Evolutionary conservation across 768 basidiomycete species (phyloP), one percentile per base, ranked within the genome.

Genomic region (Mycena capillaripes): DNA sequence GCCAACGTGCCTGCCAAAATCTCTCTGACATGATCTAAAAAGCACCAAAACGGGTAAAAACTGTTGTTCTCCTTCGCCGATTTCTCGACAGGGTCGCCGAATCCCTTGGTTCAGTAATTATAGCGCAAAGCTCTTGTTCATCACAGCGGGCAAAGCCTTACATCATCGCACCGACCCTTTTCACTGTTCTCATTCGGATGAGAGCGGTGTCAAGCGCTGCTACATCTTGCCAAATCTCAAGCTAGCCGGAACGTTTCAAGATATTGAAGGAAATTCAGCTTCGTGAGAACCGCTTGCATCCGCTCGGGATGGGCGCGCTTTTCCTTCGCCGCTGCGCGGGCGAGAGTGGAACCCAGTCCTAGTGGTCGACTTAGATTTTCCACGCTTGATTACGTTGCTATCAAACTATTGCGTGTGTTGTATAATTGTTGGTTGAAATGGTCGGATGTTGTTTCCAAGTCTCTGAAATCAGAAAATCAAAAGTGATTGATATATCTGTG

Each of bases 161-260:
- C 34, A 23, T 32, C 60, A 63, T 44, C 58, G 32, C 38, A 14
- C 60, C 61, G 44, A 23, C 60, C 59, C 36, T n/a, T 21, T 25
- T 50, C 53, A 16, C 67, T 66, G 52, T 67, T 68, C 61, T 19
- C 32, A 36, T 64, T 30, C 29, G 44, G n/a, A 27, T 29, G 16
- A n/a, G 38, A 42, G 23, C 59, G 23, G 36, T 42, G 50, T 53
- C 60, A 72, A 72, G 71, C 66, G 60, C 66, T 64, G 53, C 66
- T 63, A 21, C 42, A 50, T 34, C 16, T 55, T 14, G n/a, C 34
- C 23, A 3, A 48, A 58, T 68, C 65, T 55, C 52, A 48, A 46
- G n/a, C 23, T 30, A 12, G 11, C 48, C 25, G 34, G 25, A 36
- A 25, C 17, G 16, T n/a, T n/a, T n/a, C n/a, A n/a, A n/a, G n/a